Conservation (phyloP, 768 basidiomycete genomes). For the Pleurotus pulmonarius region DNA sequence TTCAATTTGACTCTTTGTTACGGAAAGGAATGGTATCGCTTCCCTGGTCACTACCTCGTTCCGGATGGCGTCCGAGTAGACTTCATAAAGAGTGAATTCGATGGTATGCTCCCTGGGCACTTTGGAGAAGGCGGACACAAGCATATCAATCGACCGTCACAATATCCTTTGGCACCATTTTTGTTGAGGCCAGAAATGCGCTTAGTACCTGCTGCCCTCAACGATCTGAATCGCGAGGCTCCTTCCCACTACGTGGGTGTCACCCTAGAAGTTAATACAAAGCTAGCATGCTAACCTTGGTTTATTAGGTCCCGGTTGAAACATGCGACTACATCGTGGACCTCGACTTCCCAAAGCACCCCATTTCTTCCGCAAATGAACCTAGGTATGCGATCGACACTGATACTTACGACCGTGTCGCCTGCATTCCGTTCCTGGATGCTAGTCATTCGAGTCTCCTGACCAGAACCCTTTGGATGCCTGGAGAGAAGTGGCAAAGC, state of each 20-base stretch:
- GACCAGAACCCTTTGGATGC: conserved; percentile 79
- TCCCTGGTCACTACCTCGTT: conserved; percentile 86
- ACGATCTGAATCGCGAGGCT: conserved; percentile 86
- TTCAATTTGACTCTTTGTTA: conserved; percentile 79
- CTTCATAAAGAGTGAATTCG: conserved; percentile 90
- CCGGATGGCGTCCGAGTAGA: conserved; percentile 80
- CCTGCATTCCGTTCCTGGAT: conserved; percentile 84
- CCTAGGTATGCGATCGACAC: conserved; percentile 74
- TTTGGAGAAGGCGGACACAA: conserved; percentile 46
- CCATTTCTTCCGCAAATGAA: conserved; percentile 52
- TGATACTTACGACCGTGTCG: conserved; percentile 76
- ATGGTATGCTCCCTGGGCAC: conserved; percentile 83
- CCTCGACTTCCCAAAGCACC: conserved; percentile 77
- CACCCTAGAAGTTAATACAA: too few relatives aligned
- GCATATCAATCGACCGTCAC: conserved; percentile 20
- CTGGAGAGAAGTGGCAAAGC: conserved; percentile 63
- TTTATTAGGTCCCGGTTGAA: conserved; percentile 56
- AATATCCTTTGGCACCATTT: conserved; percentile 22
- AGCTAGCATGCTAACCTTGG: neutral
- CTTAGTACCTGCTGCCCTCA: conserved; percentile 61
- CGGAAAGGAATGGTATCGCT: conserved; percentile 96
- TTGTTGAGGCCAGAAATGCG: conserved; percentile 66
- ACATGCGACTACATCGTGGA: conserved; percentile 91
- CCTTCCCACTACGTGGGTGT: conserved; percentile 66
- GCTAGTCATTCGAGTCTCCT: conserved; percentile 65